Conservation (phyloP, 192 early-diverging fungal species). For the Gonapodya prolifera region DNA sequence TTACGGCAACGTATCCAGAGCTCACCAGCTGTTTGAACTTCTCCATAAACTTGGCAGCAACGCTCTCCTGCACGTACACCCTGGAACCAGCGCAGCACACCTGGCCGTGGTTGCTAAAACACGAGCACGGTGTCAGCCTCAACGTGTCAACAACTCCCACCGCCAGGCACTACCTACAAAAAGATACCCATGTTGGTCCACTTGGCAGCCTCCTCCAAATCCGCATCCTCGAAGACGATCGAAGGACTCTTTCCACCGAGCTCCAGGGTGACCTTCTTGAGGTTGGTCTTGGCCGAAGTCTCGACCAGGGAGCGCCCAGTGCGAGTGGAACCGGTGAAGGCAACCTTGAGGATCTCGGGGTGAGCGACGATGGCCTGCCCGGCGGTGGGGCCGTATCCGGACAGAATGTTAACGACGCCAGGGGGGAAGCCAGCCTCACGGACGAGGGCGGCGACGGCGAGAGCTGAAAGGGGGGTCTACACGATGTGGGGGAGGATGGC, state of each 20-base stretch:
- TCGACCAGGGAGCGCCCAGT: constrained; percentile 9
- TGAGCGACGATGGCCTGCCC: constrained; percentile 1
- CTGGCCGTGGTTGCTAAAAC: neutral
- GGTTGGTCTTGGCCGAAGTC: constrained; percentile 3
- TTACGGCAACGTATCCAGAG: neutral
- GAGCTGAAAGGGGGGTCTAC: constrained; percentile 42
- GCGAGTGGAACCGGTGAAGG: neutral
- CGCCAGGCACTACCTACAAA: neutral
- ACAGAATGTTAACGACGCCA: constrained; percentile 36
- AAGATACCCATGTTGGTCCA: constrained; percentile 5
- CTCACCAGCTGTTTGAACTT: neutral
- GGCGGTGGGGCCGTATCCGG: constrained; percentile 21
- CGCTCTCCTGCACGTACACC: neutral
- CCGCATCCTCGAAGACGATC: constrained; percentile 33
- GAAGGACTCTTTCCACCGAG: constrained; percentile 46
- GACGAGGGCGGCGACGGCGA: constrained; percentile 33
- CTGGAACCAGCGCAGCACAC: neutral
- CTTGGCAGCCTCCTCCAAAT: constrained; percentile 27
- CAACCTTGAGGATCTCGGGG: constrained; percentile 3
- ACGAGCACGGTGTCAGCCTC: neutral
- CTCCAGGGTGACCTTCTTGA: constrained; percentile 27
- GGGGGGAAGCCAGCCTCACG: constrained; percentile 22
- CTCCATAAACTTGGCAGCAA: neutral
- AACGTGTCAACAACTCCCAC: neutral
- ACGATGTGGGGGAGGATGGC: constrained; percentile 11